Base-by-base conservation (phyloP, 1,284 basidiomycete species). In the Ceratobasidium theobromae region DNA sequence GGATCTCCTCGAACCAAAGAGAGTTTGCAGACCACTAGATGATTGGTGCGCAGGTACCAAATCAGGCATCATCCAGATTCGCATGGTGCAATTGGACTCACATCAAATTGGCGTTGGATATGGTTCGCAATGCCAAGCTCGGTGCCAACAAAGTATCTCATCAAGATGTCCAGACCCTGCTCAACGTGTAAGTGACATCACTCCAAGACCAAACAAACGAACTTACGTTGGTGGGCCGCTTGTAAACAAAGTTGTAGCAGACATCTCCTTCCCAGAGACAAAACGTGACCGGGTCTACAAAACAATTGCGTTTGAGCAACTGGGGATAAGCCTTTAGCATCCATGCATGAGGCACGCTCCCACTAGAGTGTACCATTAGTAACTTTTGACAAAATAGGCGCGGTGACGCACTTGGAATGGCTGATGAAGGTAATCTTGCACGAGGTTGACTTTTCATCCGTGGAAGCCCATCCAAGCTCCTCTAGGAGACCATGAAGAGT, bases 211-310 rank as follows among this genome's bases (percentile, higher is more conserved):
- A 57, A 18, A 41, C 57, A 28, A 14, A 66, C 83, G 66, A 75
- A 86, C 89, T 69, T 55, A 76, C 77, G 79, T 87, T 73, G 73
- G 79, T 70, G 77, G 87, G 70, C 53, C 79, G 81, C 9, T 85
- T 81, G 75, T 95, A 94, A 53, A 93, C 78, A 75, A 95, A 95
- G 73, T 92, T 93, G 77, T 89, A 90, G 76, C 92, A 94, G 16
- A 95, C 85, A 75, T 94, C 91, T 64, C 91, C 91, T 80, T 94
- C 91, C 92, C 93, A 95, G 4, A 89, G 86, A 75, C 90, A 93
- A 76, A 96, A 95, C 0, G 86, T 86, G 32, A 91, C 88, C 4
- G 94, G 93, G 73, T 97, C 94, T 32, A 94, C 87, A 73, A 96
- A 94, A 72, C 90, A 92, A 12, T 86, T 93, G 1, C 92, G 83